Evolutionary conservation across 2,329 filamentous ascomycete genomes (phyloP).

Genomic region (Colletotrichum sp.): DNA sequence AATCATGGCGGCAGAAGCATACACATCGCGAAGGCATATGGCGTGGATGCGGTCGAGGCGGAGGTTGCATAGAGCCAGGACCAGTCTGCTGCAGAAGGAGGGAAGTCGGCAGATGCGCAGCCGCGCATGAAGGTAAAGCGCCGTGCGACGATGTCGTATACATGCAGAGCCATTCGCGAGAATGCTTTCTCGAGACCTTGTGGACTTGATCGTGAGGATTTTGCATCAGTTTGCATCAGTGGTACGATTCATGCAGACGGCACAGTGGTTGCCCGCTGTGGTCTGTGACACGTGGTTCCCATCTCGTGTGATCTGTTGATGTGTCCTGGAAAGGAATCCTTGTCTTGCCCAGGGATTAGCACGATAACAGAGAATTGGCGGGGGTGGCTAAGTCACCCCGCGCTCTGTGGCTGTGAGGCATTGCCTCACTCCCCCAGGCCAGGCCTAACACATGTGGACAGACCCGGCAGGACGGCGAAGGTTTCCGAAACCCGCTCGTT

Average conservation of each 20-base stretch:
- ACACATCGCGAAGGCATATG: not conserved
- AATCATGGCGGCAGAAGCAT: too few relatives aligned
- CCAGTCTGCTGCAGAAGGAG: not conserved
- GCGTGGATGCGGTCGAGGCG: not conserved
- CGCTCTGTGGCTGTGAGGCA: not conserved
- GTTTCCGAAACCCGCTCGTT: not conserved
- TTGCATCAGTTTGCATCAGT: not conserved
- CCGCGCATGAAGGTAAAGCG: not conserved
- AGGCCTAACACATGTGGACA: not conserved
- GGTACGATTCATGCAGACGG: not conserved
- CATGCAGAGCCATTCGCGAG: not conserved
- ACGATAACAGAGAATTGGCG: not conserved
- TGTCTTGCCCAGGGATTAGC: not conserved
- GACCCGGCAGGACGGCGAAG: not conserved
- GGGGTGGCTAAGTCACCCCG: not conserved
- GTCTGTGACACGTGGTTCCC: not conserved
- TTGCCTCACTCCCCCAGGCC: not conserved
- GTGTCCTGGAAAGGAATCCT: not conserved
- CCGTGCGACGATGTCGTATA: not conserved
- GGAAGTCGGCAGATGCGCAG: not conserved
- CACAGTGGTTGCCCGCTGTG: not conserved
- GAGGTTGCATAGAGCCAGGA: not conserved
- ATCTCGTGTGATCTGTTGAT: not conserved
- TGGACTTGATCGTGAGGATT: not conserved
- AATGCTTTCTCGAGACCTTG: not conserved